These are phyloP conservation scores for Pisolithus sp. DNA, from an alignment of 768 basidiomycete genomes.

Conservation along the genomic window DNA sequence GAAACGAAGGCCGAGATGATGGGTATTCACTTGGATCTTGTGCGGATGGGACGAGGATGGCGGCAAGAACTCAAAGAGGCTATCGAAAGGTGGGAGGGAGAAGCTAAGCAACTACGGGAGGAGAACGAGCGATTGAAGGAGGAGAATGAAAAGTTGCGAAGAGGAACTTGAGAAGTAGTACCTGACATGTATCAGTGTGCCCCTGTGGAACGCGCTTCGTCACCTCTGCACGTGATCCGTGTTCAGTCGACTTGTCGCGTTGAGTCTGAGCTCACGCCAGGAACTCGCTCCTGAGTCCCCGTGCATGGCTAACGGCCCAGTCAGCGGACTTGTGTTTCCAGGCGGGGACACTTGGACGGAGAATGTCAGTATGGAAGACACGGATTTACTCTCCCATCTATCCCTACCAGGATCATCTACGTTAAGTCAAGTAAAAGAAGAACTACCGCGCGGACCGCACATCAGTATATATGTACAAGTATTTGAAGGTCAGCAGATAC, in stretches of 20 bases:
- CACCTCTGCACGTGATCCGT: not conserved
- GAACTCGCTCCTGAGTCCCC: too few species aligned
- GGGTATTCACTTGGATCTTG: conserved; percentile 66
- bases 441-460: conserved; percentile 3
- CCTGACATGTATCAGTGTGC: too few species aligned
- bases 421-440: conserved; percentile 3
- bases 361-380: conserved; percentile 6
- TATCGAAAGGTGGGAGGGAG: conserved; percentile 58
- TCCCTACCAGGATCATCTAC: conserved; percentile 4
- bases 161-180: too few species aligned
- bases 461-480: conserved; percentile 22
- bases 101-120: conserved; percentile 40
- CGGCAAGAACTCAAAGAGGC: conserved; percentile 54
- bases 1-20: conserved; percentile 69
- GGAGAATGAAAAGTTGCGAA: conserved; percentile 56
- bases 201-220: too few species aligned
- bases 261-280: too few species aligned
- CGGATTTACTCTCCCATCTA: conserved; percentile 1
- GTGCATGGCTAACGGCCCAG: not conserved
- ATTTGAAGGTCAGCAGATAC: conserved; percentile 22
- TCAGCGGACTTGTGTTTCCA: conserved; percentile 26
- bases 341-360: conserved; percentile 20
- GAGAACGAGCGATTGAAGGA: conserved; percentile 52
- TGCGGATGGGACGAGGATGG: conserved; percentile 67
- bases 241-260: too few species aligned